Base-by-base conservation (phyloP, 2,329 filamentous ascomycete species). In the Fusarium proliferatum region DNA sequence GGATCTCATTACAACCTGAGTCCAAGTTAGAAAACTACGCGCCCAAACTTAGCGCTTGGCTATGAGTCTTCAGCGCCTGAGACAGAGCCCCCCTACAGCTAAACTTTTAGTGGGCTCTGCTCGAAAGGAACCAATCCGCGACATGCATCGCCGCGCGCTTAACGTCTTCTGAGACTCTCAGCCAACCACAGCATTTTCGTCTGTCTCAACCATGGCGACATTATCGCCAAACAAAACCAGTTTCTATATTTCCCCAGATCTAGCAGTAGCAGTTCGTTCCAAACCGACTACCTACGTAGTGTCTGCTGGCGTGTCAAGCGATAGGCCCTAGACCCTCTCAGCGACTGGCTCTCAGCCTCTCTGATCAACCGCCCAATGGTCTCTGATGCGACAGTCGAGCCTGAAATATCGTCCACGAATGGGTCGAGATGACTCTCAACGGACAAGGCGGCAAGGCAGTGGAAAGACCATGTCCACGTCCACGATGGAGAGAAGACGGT, bases 131-230 rank as follows among this genome's bases (percentile, higher is more conserved):
- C 77, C 77, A 79, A 79, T 76, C 68, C 74, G 48, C 46, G 56
- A 33, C 61, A 42, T 49, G 19, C 30, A 56, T 39, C 33, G 49
- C 69, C 56, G 71, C 77, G 77, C 77, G 77, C 76, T 76, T 73
- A 61, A 67, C 38, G 42, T 52, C 28, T 62, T 63, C 70, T 77
- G 75, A 61, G 64, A 79, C 77, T 58, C 64, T 51, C 64, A 65
- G 57, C 76, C 74, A 75, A 75, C 69, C 69, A 76, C 59, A 46
- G 48, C 39, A 51, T 49, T 42, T 61, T 48, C 52, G 41, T 62
- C 41, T 64, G 64, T 59, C 58, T 61, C 59, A 62, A 62, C 56
- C 62, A 61, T 33, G 59, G 57, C 48, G 59, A 56, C 57, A 61
- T 38, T 51, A 56, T 69, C 63, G 56, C 67, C 67, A 69, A 67